A percentile compares a stretch with the other conserved stretches of the same genome.
Conservation (phyloP, 2,329 filamentous ascomycete species). For the Nemania bipapillata region DNA sequence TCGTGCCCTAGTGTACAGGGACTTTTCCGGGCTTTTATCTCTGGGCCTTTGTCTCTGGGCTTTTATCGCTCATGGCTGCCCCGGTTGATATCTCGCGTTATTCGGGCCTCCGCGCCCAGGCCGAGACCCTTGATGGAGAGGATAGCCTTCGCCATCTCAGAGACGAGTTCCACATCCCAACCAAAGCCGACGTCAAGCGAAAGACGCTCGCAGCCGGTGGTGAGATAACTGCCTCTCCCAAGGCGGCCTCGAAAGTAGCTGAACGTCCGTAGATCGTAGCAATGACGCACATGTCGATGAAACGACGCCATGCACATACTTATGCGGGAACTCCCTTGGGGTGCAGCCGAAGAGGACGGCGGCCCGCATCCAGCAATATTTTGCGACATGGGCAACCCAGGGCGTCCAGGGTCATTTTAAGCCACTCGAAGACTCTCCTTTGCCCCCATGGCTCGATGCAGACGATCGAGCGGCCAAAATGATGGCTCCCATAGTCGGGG, state of each 20-base stretch:
- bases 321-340: slow-evolving; percentile 83
- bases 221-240: slow-evolving; percentile 42
- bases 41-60: no score
- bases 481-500: slow-evolving; percentile 78
- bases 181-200: slow-evolving; percentile 48
- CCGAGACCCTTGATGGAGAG: slow-evolving; percentile 46
- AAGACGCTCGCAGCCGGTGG: slow-evolving; percentile 45
- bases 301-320: slow-evolving; percentile 66
- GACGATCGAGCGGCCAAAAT: slow-evolving; percentile 73
- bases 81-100: slow-evolving; percentile 40
- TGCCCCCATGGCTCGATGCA: slow-evolving; percentile 74
- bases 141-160: slow-evolving; percentile 47
- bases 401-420: slow-evolving; percentile 82
- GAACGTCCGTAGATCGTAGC: slow-evolving; percentile 47
- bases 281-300: slow-evolving; percentile 44
- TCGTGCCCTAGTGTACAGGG: slow-evolving; percentile 7
- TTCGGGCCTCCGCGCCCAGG: slow-evolving; percentile 46
- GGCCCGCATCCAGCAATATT: slow-evolving; percentile 73
- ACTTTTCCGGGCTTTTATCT: not conserved
- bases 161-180: slow-evolving; percentile 50
- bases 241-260: slow-evolving; percentile 36
- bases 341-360: slow-evolving; percentile 75
- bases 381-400: slow-evolving; percentile 79
- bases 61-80: slow-evolving; percentile 40
- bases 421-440: slow-evolving; percentile 69